Conservation (phyloP, 1,139 yeast genomes). For the Nadsonia starkeyi-henricii region DNA sequence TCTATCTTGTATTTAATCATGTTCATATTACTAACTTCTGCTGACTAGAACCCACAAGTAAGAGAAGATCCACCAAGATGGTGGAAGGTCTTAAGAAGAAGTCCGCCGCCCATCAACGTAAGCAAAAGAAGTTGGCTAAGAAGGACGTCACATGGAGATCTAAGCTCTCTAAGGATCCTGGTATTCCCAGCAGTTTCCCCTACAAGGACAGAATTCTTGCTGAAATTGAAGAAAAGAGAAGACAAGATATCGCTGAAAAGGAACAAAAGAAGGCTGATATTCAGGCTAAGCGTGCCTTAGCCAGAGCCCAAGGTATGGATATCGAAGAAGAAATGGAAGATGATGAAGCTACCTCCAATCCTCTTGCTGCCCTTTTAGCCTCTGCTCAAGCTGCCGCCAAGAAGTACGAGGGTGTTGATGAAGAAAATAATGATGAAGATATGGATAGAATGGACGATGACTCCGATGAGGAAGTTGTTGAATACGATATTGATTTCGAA, state of each 20-base stretch:
- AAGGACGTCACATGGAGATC: slow-evolving; percentile 92
- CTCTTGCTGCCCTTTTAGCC: slow-evolving; percentile 76
- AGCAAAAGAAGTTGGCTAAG: slow-evolving; percentile 67
- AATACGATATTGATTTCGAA: slow-evolving; percentile 31
- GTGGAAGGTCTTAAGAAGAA: slow-evolving; percentile 93
- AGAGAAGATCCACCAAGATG: slow-evolving; percentile 82
- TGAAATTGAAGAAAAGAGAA: slow-evolving; percentile 65
- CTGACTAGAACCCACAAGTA: slow-evolving; percentile 51
- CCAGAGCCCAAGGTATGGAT: slow-evolving; percentile 30
- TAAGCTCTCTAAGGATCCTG: slow-evolving; percentile 69
- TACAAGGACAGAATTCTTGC: slow-evolving; percentile 72
- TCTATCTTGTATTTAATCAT: neutral
- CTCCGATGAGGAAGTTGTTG: slow-evolving; percentile 23
- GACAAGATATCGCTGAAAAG: slow-evolving; percentile 47
- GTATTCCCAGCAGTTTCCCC: slow-evolving; percentile 90
- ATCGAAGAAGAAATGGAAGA: slow-evolving; percentile 31
- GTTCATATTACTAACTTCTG: neutral
- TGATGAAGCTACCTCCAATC: slow-evolving; percentile 32
- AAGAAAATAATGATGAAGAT: slow-evolving; percentile 27
- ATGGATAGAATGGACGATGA: slow-evolving; percentile 17
- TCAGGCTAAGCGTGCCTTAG: slow-evolving; percentile 35
- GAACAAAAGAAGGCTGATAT: slow-evolving; percentile 33
- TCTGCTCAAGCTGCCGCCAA: slow-evolving; percentile 76
- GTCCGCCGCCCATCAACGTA: slow-evolving; percentile 82
- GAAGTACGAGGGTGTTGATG: slow-evolving; percentile 41